Conservation (phyloP, 2,329 filamentous ascomycete genomes). For the Lecanicillium sp. region DNA sequence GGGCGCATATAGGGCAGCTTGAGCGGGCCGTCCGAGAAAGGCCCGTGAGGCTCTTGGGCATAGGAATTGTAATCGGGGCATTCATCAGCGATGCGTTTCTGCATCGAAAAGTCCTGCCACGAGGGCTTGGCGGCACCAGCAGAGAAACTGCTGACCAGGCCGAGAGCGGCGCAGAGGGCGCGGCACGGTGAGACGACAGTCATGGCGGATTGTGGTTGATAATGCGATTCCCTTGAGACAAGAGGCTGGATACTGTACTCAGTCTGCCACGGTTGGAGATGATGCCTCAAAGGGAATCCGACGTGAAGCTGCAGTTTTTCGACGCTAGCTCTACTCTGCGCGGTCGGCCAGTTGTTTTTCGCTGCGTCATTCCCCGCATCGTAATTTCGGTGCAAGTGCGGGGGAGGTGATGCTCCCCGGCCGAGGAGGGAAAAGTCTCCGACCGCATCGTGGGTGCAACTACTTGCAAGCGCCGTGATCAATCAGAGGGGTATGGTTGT, state of each 20-base stretch:
- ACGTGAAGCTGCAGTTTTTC: too few species aligned
- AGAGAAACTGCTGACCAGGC: not conserved
- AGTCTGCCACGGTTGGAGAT: too few species aligned
- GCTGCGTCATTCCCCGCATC: too few species aligned
- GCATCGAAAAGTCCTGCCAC: conserved; percentile 7
- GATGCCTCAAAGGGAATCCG: not conserved
- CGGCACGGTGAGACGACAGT: not conserved
- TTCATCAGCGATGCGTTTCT: conserved; percentile 12
- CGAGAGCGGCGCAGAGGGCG: conserved; percentile 3
- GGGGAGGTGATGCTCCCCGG: too few species aligned
- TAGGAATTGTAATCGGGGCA: conserved; percentile 18
- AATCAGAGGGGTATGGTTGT: too few species aligned
- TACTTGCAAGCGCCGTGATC: too few species aligned
- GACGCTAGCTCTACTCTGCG: too few species aligned
- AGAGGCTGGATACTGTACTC: too few species aligned
- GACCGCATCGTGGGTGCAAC: too few species aligned
- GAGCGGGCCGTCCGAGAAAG: conserved; percentile 14
- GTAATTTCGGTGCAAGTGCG: too few species aligned
- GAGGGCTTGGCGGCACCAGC: not conserved
- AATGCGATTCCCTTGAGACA: not conserved
- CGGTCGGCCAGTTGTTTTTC: too few species aligned
- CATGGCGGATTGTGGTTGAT: not conserved
- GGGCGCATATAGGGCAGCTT: conserved; percentile 19
- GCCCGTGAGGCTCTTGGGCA: conserved; percentile 14
- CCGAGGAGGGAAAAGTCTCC: too few species aligned